Evolutionary conservation across 495 filamentous ascomycete genomes (phyloP).

Genomic region (Lepraria neglecta): DNA sequence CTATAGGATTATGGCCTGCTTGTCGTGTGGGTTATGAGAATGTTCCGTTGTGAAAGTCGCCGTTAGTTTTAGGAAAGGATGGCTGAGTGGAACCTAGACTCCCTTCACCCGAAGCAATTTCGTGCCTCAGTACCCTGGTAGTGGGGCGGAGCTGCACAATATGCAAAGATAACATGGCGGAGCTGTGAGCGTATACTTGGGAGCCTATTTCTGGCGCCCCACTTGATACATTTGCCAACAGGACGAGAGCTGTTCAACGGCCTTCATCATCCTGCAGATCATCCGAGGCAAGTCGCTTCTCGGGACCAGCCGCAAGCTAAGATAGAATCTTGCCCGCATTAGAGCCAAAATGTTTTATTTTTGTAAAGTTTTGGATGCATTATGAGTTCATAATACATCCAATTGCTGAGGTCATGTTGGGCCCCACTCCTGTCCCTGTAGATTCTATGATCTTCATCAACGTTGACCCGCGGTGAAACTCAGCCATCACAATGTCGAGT

Average conservation of each 20-base stretch:
- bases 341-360: neutral
- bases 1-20: too few relatives aligned
- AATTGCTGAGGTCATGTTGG: neutral
- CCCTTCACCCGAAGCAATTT: slow-evolving; percentile 14
- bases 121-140: neutral
- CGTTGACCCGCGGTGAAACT: too few relatives aligned
- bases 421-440: too few relatives aligned
- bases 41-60: slow-evolving; percentile 7
- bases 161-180: slow-evolving; percentile 2
- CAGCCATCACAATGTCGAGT: too few relatives aligned
- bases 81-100: slow-evolving; percentile 2
- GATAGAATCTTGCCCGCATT: neutral
- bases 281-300: neutral
- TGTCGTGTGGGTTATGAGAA: neutral
- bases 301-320: slow-evolving; percentile 1
- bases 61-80: neutral
- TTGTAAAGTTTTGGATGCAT: neutral
- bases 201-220: neutral
- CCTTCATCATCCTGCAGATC: neutral
- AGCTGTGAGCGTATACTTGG: neutral
- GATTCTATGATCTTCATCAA: too few relatives aligned
- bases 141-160: neutral
- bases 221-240: neutral
- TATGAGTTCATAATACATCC: slow-evolving; percentile 1
- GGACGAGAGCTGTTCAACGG: neutral